Evolutionary conservation across 768 basidiomycete genomes (phyloP), one percentile per base, ranked within the genome.

Genomic region (Lentinula sp.): DNA sequence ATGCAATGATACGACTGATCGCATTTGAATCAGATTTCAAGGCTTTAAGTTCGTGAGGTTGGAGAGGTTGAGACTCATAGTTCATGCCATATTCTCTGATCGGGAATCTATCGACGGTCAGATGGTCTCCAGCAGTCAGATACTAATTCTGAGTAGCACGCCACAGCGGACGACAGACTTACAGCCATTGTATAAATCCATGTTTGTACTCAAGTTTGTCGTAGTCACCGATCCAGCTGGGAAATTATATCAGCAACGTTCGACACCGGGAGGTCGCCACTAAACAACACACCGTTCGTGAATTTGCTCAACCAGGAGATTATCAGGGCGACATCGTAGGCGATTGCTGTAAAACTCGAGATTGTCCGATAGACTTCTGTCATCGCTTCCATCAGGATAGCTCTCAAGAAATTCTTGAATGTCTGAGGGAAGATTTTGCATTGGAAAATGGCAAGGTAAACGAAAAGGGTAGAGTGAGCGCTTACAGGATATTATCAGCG

Each of bases 101-200:
- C 35, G 90, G 89, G 65, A 90, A 88, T 66, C 86, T 90, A 67
- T 35, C n/a, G 35, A 41, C 16, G 36, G 7, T 36, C 23, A 7
- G 15, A 55, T 32, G 35, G 28, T 23, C 18, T 35, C 13, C 28
- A 28, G 51, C 13, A 59, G 28, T 28, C 28, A 28, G 28, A 28
- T 28, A 28, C 28, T 3, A 28, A 3, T 28, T 28, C 28, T 3
- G 28, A 28, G 28, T 28, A 28, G 28, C 28, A 28, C 28, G 28
- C 28, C 6, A 28, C 43, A 37, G 20, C 3, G 2, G 35, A n/a
- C 20, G 35, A 37, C 16, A 37, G 46, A 74, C 88, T 67, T 73
- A 90, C 85, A 91, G 70, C 89, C 90, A 91, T 67, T 91, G 90
- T 48, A 91, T 87, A 69, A 81, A 91, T 1, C 84, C 85, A 66